Conservation (phyloP, 2,329 filamentous ascomycete species). For the Penicillium occitanis region DNA sequence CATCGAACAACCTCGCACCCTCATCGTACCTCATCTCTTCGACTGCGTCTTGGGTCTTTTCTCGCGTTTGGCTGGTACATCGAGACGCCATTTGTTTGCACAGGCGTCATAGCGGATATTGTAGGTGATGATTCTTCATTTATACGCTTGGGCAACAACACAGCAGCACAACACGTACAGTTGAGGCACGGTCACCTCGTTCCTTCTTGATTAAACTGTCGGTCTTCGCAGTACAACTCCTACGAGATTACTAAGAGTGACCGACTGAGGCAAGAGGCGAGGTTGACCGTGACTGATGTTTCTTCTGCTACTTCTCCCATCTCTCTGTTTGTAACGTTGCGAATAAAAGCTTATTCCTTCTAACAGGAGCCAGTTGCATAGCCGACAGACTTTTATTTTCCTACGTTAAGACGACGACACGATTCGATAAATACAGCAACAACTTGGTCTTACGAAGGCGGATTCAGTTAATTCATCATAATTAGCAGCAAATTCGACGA, state of each 20-base stretch:
- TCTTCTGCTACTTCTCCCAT: not conserved
- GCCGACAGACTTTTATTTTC: not conserved
- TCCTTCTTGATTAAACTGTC: not conserved
- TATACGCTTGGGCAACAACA: constrained; percentile 1
- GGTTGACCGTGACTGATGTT: not conserved
- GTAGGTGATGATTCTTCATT: constrained; percentile 7
- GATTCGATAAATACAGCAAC: not conserved
- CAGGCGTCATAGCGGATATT: not conserved
- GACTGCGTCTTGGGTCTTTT: not conserved
- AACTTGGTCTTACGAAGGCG: not conserved
- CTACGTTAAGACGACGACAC: constrained; percentile 9
- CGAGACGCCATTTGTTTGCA: not conserved
- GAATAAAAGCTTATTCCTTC: constrained; percentile 1
- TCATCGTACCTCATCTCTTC: not conserved
- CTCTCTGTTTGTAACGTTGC: not conserved
- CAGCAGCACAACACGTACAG: not conserved
- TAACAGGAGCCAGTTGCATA: not conserved
- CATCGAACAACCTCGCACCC: not conserved
- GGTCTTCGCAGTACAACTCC: not conserved
- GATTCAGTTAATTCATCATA: not conserved
- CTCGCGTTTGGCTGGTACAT: constrained; percentile 7
- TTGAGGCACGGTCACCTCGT: not conserved
- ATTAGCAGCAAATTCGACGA: not conserved
- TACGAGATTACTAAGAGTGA: not conserved
- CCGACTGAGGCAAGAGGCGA: constrained; percentile 2